Evolutionary conservation across 768 basidiomycete species (phyloP), one percentile per base, ranked within the genome.

Genomic region (Symmetrospora coprosmae): DNA sequence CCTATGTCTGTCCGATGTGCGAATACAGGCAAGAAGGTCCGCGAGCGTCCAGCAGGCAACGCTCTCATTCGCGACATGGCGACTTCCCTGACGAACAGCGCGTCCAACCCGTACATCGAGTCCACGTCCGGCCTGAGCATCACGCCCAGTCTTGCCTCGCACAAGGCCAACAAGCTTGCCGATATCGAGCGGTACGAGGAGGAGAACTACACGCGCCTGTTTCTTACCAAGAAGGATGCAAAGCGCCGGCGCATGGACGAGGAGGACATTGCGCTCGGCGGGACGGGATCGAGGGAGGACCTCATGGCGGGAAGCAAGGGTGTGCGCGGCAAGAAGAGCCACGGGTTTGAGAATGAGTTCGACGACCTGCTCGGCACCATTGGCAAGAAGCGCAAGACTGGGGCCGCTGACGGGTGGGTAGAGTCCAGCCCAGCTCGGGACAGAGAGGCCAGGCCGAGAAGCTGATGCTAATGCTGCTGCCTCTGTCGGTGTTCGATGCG

Each of bases 131-230:
- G 71, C 69, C 34, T 73, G 27, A 65, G 68, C 37, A 66, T 66
- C 9, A 52, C 69, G 61, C 62, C 66, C 45, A 27, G 65, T 17
- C 34, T 68, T 21, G 59, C 67, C 37, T 68, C 61, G 5, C 62
- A 50, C 63, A 70, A 58, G 61, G 86, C 86, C 9, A 79, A 81
- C 17, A 84, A 90, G 68, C 77, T 96, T 55, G 79, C 81, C 65
- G 79, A 81, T 5, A 80, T 94, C 73, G 81, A 80, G 50, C 83
- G 87, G 63, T 97, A 87, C 71, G 92, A 97, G 74, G 89, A 92
- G 71, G 87, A 87, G 45, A 90, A 92, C 72, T 87, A 96, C 74
- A 86, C 85, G 35, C 82, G 92, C 43, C 68, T 96, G 52, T 77
- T 91, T 62, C 83, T 90, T 80, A 86, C 83, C 71, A 96, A 96